Evolutionary conservation across 2,329 filamentous ascomycete species (phyloP), one percentile per base, ranked within the genome.

Genomic region (Penicillium decumbens): DNA sequence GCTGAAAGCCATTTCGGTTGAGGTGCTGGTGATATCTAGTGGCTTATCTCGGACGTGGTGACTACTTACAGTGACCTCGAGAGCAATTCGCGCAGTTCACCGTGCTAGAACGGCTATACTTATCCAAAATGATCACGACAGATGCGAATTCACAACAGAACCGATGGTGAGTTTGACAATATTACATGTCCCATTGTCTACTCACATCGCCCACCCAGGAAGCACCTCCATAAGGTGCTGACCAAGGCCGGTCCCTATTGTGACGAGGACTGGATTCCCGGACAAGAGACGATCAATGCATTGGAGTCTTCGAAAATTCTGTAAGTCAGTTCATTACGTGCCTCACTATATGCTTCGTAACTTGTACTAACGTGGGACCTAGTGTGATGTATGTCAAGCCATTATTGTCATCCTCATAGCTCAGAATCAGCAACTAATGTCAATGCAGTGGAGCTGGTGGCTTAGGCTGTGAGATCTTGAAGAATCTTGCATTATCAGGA

Each of bases 381-480:
- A 82, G 79, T 49, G 78, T 81, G 48, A 79, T 78, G 76, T 77
- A 61, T 55, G 77, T 75, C 43, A 37, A 37, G 3, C 33, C 42
- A 44, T 35, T 35, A 29, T 32, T 13, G 18, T n/a, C 24, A 33
- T 41, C 3, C 28, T 27, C 40, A 15, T 1, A n/a, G 33, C 24
- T 15, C 10, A 42, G 41, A 13, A 27, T 12, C 29, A 50, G 8
- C 27, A 6, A 46, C 43, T 47, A 38, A 47, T 9, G n/a, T 41
- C 6, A 15, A 18, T 64, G 12, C 45, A 96, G 91, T 59, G 93
- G 93, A 50, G 93, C 93, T 51, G 93, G 93, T 54, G 93, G 93
- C 9, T 73, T 98, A 51, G 93, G 93, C 58, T 98, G 93, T 64
- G 93, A 98, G 69, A 95, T 98, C 39, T 77, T 98, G 45, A 98